Evolutionary conservation across 1,284 basidiomycete species (phyloP), one percentile per base, ranked within the genome.

Genomic region (Xerocomus amazonicus): DNA sequence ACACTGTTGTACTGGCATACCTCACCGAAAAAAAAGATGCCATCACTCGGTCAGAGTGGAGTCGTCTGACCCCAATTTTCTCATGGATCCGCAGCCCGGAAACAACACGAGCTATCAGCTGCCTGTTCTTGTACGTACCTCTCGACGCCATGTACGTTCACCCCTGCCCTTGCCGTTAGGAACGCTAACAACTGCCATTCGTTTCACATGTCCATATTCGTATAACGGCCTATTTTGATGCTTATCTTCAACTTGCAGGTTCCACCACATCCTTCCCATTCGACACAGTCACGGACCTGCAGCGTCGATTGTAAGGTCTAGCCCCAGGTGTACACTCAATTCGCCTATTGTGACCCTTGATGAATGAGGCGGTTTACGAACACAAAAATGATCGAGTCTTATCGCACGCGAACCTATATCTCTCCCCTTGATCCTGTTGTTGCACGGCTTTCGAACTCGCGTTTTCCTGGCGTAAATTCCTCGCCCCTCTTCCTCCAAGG

Each of bases 361-460:
- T 10, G 58, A 55, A 33, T 58, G 61, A 7, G 67, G 72, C 29
- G 76, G 76, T 55, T 70, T 83, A 19, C 68, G 74, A 37, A 67
- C 77, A 41, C 76, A 81, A 51, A 81, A 51, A 63, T 79, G 36
- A 70, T 83, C n/a, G 79, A 82, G 54, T 75, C 77, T 5, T 34
- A 43, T 14, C 35, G 58, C 37, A 52, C 62, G 59, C 68, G 56
- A 65, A 7, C 50, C 38, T 44, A 37, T 51, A 16, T 53, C 59
- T 1, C 55, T 61, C 8, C 79, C 77, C 3, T 69, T 86, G 12
- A 59, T 84, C 49, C 54, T 84, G n/a, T 73, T 83, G 28, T 63
- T 84, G 1, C 82, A 84, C 54, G 83, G 83, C 34, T 84, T 59
- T 82, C 83, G 10, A 83, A 58, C 70, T 84, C 9, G 75, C 79